Base-by-base conservation (phyloP, 78 protist genomes). In the Dictyostelium purpureum region DNA sequence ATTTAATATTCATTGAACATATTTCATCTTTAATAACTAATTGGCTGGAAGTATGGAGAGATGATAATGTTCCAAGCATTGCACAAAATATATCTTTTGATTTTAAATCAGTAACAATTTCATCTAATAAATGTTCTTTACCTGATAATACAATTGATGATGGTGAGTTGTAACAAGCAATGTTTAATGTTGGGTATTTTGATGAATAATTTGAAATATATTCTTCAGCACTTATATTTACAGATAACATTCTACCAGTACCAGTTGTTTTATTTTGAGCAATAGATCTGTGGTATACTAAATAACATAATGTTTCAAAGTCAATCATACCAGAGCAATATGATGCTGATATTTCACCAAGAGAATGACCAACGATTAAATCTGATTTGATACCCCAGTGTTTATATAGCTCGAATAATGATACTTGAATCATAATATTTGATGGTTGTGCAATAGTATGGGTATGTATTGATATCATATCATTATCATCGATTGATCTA, bases 41-140 rank as follows among this genome's bases (percentile, higher is more conserved):
- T 82, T 82, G 90, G 2, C 5, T 35, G 5, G 80, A 70, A 18
- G 90, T 51, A 57, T 82, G 90, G 26, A 82, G 71, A 10, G 90
- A 51, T 18, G 71, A 82, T 69, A n/a, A 52, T 24, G 90, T 69
- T 10, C 59, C 24, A 4, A 77, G 56, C 28, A 76, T 52, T 33
- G 83, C 40, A 14, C 21, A 4, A 51, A 75, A 75, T 16, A 74
- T 43, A 24, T 63, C 26, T 7, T 26, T 5, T 5, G 9, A 7
- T 18, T 63, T 49, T 12, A 88, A 28, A 28, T 71, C 54, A 37
- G n/a, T 21, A 4, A 0, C 5, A 0, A 88, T 4, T 35, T 9
- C 3, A 7, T 51, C 52, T 5, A 87, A n/a, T n/a, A 43, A 31
- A 51, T 19, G 3, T 51, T 87, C 92, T 31, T 57, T 57, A 57